A percentile compares a stretch with the other conserved stretches of the same genome.
These are phyloP conservation scores for Starmerella floricola DNA, from an alignment of 805 yeast genomes.

Conservation along the genomic window DNA sequence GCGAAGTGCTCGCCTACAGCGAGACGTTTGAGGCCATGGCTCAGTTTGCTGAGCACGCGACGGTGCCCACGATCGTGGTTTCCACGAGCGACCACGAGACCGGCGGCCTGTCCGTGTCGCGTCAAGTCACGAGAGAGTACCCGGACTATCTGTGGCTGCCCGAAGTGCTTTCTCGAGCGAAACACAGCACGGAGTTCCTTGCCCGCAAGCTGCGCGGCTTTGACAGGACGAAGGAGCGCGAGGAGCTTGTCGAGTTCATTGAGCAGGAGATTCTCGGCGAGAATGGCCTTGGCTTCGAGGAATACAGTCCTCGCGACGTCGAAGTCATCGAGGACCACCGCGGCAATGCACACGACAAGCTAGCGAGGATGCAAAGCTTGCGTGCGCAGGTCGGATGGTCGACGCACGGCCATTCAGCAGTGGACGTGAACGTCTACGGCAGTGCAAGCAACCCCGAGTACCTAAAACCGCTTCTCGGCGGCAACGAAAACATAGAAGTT, in stretches of 20 bases:
- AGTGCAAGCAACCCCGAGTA: conserved; percentile 35
- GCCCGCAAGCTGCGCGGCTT: conserved; percentile 35
- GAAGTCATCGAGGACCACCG: conserved; percentile 31
- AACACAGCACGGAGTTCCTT: conserved; percentile 67
- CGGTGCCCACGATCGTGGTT: conserved; percentile 63
- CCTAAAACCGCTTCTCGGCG: conserved; percentile 36
- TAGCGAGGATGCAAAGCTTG: conserved; percentile 61
- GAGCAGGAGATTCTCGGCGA: conserved; percentile 41
- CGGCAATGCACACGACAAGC: conserved; percentile 33
- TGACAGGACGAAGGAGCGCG: conserved; percentile 23
- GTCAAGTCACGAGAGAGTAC: conserved; percentile 54
- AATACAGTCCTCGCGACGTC: conserved; percentile 46
- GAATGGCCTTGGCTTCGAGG: conserved; percentile 53
- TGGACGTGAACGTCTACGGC: conserved; percentile 86
- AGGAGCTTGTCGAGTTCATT: conserved; percentile 37
- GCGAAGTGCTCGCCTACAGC: conserved; percentile 81
- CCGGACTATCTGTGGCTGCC: conserved; percentile 90
- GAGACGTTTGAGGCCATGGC: conserved; percentile 64
- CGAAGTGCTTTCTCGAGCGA: conserved; percentile 52
- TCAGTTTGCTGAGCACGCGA: conserved; percentile 46
- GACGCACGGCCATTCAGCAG: conserved; percentile 93
- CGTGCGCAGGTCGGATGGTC: conserved; percentile 93
- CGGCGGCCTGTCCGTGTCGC: conserved; percentile 82
- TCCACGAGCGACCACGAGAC: conserved; percentile 93
- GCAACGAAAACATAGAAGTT: conserved; percentile 76